Evolutionary conservation across 2,329 filamentous ascomycete genomes (phyloP), one percentile per base, ranked within the genome.

Genomic region (Seiridium cupressi): DNA sequence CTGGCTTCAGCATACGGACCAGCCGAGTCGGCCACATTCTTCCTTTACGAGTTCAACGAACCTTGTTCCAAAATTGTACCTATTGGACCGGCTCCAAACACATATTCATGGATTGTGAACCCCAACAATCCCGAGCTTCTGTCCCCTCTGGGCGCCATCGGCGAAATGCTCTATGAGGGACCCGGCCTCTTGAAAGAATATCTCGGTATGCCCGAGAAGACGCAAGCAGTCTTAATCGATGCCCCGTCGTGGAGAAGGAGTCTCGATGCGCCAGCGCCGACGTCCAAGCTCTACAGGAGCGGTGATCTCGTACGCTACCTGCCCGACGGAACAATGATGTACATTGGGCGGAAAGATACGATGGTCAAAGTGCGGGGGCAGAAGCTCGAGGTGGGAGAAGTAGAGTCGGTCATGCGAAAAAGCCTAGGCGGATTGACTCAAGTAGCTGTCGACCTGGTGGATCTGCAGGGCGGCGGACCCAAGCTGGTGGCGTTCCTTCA

Each of bases 121-220:
- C 69, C 71, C 2, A 10, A 59, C 32, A 47, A 54, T 13, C 44
- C 34, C 35, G 49, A 59, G 6, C 48, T 34, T 32, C 40, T 78
- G 13, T 65, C 67, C 3, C 74, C 77, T 1, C 60, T 76, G 8
- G 76, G 76, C 4, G 72, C 72, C 1, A 65, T 77, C 8, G 77
- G 76, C 7, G 77, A 80, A 59, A 66, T 79, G 0, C 46, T 77
- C 3, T 64, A 79, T 2, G 75, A 79, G 61, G 77, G 77, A 0
- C 66, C 70, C 1, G 66, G 66, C 3, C 58, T 73, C 3, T 4
- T 18, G 11, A 32, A 38, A 44, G 57, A 44, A 34, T 82, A 82
- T 60, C 66, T 79, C 40, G 78, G 80, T 58, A 74, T 80, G 36
- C 68, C 69, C 1, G 66, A 71, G 47, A 79, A 78, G 60, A 81